Conservation (phyloP, 345 rosid genomes). For the Abelmoschus esculentus region DNA sequence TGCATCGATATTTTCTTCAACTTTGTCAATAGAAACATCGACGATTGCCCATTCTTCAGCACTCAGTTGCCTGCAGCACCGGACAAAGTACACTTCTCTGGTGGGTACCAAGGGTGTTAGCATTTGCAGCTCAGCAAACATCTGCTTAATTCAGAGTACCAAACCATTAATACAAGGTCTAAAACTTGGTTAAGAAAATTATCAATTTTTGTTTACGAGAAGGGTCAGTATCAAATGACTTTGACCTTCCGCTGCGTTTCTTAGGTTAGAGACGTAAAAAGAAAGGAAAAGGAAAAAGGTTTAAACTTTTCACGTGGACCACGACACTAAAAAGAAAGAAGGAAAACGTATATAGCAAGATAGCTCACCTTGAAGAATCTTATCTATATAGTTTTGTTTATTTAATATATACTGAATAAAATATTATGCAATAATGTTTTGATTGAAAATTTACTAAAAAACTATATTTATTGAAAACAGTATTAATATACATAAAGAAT, state of each 20-base stretch:
- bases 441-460: no score
- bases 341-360: neutral
- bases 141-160: constrained; percentile 32
- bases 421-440: no score
- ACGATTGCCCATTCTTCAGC: constrained; percentile 89
- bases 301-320: constrained; percentile 3
- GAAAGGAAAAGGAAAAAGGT: neutral
- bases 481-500: no score
- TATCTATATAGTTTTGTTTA: no score
- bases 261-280: no score
- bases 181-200: no score
- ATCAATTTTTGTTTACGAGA: neutral
- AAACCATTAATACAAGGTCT: neutral
- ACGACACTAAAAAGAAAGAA: neutral
- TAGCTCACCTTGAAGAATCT: no score
- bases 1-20: constrained; percentile 78
- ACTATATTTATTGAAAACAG: no score
- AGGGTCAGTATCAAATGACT: neutral
- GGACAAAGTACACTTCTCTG: constrained; percentile 82
- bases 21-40: constrained; percentile 76
- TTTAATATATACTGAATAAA: no score
- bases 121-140: constrained; percentile 95
- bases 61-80: constrained; percentile 69
- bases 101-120: constrained; percentile 90
- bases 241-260: neutral